Percentiles rank a stretch among this genome's conserved stretches.
Evolutionary conservation across 1,284 basidiomycete genomes (phyloP).

Genomic region (Binderoboletus segoi): DNA sequence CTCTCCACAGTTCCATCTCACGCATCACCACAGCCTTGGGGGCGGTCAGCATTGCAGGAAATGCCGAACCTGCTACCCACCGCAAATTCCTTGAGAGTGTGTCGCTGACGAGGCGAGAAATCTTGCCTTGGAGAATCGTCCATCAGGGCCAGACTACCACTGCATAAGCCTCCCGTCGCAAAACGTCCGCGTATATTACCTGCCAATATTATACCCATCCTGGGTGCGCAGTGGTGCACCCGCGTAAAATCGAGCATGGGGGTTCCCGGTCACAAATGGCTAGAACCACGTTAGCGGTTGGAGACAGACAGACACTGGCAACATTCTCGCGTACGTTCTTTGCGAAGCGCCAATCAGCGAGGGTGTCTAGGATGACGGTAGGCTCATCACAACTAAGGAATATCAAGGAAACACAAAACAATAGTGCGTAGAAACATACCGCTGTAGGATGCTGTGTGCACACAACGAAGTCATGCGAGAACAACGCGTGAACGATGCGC

Average conservation of each 20-base stretch:
- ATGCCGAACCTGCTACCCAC: conserved; percentile 32
- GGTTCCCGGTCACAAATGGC: conserved; percentile 73
- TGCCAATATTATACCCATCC: conserved; percentile 90
- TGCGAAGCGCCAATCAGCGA: conserved; percentile 86
- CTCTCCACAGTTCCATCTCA: conserved; percentile 93
- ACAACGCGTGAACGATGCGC: conserved; percentile 56
- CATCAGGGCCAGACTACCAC: conserved; percentile 73
- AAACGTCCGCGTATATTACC: conserved; percentile 44
- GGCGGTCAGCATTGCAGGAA: conserved; percentile 8
- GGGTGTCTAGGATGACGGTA: conserved; percentile 80
- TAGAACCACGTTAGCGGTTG: conserved; percentile 36
- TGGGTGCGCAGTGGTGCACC: conserved; percentile 87
- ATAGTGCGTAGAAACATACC: conserved; percentile 44
- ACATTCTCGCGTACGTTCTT: conserved; percentile 57
- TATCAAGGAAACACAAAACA: conserved; percentile 6
- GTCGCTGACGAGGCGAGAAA: conserved; percentile 86
- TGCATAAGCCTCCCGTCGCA: conserved; percentile 8
- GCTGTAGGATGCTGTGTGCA: conserved; percentile 81
- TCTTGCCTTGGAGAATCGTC: conserved; percentile 84
- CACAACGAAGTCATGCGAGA: conserved; percentile 76
- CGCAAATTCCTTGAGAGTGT: conserved; percentile 94
- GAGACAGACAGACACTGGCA: neutral
- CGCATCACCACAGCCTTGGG: conserved; percentile 84
- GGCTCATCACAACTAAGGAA: conserved; percentile 78
- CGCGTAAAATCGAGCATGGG: conserved; percentile 87